These are phyloP conservation scores for Daldinia sp. DNA, from an alignment of 2,329 filamentous ascomycete genomes.

Conservation along the genomic window DNA sequence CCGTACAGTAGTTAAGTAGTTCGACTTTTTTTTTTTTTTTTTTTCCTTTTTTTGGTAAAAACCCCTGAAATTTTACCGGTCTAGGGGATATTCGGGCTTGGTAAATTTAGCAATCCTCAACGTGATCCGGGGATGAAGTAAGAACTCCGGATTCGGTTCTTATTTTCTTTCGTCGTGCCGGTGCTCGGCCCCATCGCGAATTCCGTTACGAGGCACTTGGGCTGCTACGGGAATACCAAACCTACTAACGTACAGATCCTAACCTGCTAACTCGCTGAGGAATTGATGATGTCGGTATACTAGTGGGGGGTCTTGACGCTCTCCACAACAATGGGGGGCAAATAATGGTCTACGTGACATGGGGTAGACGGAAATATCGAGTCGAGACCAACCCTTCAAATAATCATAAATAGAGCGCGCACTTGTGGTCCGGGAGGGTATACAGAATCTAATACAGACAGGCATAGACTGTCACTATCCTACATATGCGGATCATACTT, in stretches of 20 bases:
- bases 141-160: constrained; percentile 18
- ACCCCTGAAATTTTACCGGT: constrained; percentile 22
- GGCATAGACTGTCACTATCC: constrained; percentile 42
- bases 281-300: constrained; percentile 22
- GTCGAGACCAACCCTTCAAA: constrained; percentile 39
- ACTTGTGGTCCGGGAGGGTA: constrained; percentile 30
- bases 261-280: neutral
- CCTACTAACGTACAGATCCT: neutral
- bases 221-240: constrained; percentile 8
- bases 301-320: constrained; percentile 30
- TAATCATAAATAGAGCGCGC: constrained; percentile 35
- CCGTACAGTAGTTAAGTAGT: constrained; percentile 41
- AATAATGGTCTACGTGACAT: constrained; percentile 29
- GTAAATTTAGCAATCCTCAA: constrained; percentile 39
- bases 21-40: constrained; percentile 32
- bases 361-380: constrained; percentile 34
- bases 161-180: constrained; percentile 4
- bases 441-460: constrained; percentile 34
- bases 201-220: constrained; percentile 27
- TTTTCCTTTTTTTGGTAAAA: no score
- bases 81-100: constrained; percentile 20
- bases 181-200: constrained; percentile 5
- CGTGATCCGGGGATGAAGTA: constrained; percentile 18
- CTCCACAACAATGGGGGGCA: constrained; percentile 33
- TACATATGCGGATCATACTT: constrained; percentile 56